phyloP scores from a whole-genome alignment of 169 alveolate species.

The Plasmodium gallinaceum region DNA sequence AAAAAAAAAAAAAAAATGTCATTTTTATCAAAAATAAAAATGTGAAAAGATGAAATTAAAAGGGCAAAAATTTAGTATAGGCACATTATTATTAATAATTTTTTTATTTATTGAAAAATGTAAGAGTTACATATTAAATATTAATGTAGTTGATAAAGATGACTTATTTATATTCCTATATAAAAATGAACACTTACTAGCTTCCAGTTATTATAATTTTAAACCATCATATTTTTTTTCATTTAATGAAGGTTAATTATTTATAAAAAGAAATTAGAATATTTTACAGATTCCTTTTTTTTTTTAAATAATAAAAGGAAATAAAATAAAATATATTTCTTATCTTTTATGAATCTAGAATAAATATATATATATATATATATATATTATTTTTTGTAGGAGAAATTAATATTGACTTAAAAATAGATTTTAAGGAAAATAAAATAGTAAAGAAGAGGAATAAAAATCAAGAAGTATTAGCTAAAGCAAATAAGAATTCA shows the following conservation, averaged over 20 bases:
- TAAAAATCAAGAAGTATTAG: constrained; percentile 58
- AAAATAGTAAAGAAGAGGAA: constrained; percentile 19
- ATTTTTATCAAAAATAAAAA: constrained; percentile 17
- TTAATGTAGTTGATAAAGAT: constrained; percentile 71
- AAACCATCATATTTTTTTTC: constrained; percentile 73
- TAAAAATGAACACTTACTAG: constrained; percentile 70
- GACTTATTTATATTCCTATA: constrained; percentile 62
- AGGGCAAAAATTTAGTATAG: constrained; percentile 26
- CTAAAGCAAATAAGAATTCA: constrained; percentile 63
- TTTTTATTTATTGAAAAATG: constrained; percentile 41
- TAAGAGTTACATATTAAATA: constrained; percentile 50
- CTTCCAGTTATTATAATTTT: constrained; percentile 66
- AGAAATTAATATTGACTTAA: constrained; percentile 56
- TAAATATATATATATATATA: not conserved
- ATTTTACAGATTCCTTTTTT: not conserved
- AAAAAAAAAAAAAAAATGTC: constrained; percentile 4
- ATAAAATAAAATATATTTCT: no score
- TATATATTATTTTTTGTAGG: constrained; percentile 12
- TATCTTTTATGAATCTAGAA: not conserved
- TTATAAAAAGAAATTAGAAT: not conserved
- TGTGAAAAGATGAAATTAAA: constrained; percentile 70
- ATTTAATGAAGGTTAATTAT: constrained; percentile 49
- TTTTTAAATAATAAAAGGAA: not conserved
- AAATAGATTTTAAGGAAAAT: constrained; percentile 33
- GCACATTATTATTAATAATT: constrained; percentile 38